Evolutionary conservation across 2,329 filamentous ascomycete species (phyloP), one percentile per base, ranked within the genome.

Genomic region (Ophiostoma sp.): DNA sequence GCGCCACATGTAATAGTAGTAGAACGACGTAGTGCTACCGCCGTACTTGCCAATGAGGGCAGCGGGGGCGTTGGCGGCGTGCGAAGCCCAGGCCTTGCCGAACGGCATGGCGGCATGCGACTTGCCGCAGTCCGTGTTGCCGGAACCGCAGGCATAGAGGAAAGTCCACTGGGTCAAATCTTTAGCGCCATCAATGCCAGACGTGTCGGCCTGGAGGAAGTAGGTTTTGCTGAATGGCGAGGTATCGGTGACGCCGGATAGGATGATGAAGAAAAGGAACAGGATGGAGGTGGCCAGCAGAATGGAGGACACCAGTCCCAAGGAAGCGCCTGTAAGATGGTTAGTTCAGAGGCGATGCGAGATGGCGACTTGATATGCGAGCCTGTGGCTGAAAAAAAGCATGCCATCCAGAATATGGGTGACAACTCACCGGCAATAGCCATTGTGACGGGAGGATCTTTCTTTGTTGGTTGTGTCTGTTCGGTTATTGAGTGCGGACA

Each of bases 1-100:
- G 55, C 94, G 87, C 81, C 92, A 96, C 76, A 95, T 84, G 79
- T 93, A 92, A 81, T 85, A 98, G 82, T 88, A 96, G 72, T 80
- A 79, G 36, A 71, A 76, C 71, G 82, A 84, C 5, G 87, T 89
- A 3, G 85, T 88, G 69, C 78, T 72, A 69, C 79, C 79, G 69
- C 80, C 85, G 73, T 87, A 82, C 9, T 72, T 69, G 80, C 89
- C 84, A 49, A 79, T 74, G n/a, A 87, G 77, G 5, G 74, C 76
- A 0, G 70, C 65, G 16, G 85, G 85, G 0, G 78, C 81, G 55
- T 78, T 78, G 2, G 72, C 58, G 36, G 84, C 79, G 74, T 81
- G 74, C 2, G 77, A 78, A 27, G 84, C 75, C 87, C 86, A 89
- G 47, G 85, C 95, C 77, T 88, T 90, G 83, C 91, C 83, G 82